A percentile compares a stretch with the other conserved stretches of the same genome.
Conservation (phyloP, 164 flowering plant species). For the Aristolochia fimbriata region DNA sequence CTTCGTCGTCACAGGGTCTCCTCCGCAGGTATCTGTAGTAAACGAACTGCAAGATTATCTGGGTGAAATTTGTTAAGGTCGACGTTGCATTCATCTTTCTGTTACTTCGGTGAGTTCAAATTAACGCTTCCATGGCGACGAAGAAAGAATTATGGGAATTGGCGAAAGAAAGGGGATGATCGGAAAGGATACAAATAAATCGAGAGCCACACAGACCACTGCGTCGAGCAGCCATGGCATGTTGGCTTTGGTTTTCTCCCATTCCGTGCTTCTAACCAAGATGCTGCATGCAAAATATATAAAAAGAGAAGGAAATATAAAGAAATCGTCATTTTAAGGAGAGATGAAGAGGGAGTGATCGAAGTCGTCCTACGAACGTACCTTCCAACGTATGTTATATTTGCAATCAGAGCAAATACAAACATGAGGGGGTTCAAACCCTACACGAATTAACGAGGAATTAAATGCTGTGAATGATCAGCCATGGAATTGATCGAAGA, state of each 20-base stretch:
- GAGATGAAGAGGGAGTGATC: too few relatives aligned
- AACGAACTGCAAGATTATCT: slow-evolving; percentile 73
- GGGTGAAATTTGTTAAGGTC: neutral
- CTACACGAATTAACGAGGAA: slow-evolving; percentile 16
- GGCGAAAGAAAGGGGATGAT: too few relatives aligned
- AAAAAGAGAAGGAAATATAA: neutral
- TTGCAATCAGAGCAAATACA: slow-evolving; percentile 69
- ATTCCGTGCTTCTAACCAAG: slow-evolving; percentile 56
- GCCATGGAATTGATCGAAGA: too few relatives aligned
- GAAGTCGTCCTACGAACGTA: slow-evolving; percentile 5
- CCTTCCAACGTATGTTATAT: slow-evolving; percentile 71
- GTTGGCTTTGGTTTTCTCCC: slow-evolving; percentile 60
- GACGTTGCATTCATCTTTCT: too few relatives aligned
- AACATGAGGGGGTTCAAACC: slow-evolving; percentile 95
- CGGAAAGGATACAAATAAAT: slow-evolving; percentile 77
- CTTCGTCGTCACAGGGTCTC: neutral
- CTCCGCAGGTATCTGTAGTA: slow-evolving; percentile 38
- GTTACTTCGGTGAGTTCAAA: neutral
- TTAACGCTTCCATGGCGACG: neutral
- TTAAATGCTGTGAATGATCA: too few relatives aligned
- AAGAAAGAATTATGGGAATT: neutral
- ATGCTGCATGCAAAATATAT: slow-evolving; percentile 39
- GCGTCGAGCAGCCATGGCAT: slow-evolving; percentile 95
- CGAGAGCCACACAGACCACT: slow-evolving; percentile 60
- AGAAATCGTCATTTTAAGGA: neutral